Percentiles rank a stretch among this genome's conserved stretches.
phyloP scores from a whole-genome alignment of 2,329 filamentous ascomycete species.

The Fusarium caatingaense region DNA sequence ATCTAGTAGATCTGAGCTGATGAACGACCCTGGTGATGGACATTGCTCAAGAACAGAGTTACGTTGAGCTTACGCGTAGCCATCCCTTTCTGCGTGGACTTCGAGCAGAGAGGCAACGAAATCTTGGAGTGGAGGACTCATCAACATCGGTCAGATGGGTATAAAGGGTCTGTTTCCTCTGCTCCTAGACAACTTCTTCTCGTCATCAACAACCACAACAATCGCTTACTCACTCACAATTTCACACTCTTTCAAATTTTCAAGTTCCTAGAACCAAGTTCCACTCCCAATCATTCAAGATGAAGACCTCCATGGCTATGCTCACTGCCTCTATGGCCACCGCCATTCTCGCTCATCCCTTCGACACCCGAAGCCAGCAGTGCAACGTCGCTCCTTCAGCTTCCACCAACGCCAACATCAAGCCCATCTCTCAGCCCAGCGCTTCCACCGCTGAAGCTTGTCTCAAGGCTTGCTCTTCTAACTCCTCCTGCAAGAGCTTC shows the following conservation, averaged over 20 bases:
- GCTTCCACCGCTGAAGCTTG: slow-evolving; percentile 10
- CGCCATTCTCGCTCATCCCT: slow-evolving; percentile 18
- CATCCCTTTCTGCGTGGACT: background rate
- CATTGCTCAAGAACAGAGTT: background rate
- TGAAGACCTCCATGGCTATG: slow-evolving; percentile 28
- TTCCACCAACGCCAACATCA: slow-evolving; percentile 1
- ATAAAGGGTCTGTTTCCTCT: background rate
- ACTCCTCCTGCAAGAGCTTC: slow-evolving; percentile 19
- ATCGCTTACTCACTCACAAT: background rate
- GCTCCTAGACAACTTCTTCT: background rate
- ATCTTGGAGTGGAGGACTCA: background rate
- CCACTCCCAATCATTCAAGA: slow-evolving; percentile 15
- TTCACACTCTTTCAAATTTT: slow-evolving; percentile 2
- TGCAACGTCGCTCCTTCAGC: slow-evolving; percentile 27
- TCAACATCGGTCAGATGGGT: background rate
- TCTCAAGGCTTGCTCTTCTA: slow-evolving; percentile 1
- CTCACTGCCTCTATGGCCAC: slow-evolving; percentile 30
- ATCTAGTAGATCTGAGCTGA: background rate
- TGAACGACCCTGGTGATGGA: background rate
- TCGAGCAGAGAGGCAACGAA: background rate
- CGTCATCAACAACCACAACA: background rate
- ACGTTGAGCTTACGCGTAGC: background rate
- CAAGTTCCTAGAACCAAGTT: background rate
- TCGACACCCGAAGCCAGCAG: slow-evolving; percentile 26
- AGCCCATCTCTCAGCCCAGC: background rate